Evolutionary conservation across 2,329 filamentous ascomycete species (phyloP), one percentile per base, ranked within the genome.

Genomic region (Epichloe festucae): DNA sequence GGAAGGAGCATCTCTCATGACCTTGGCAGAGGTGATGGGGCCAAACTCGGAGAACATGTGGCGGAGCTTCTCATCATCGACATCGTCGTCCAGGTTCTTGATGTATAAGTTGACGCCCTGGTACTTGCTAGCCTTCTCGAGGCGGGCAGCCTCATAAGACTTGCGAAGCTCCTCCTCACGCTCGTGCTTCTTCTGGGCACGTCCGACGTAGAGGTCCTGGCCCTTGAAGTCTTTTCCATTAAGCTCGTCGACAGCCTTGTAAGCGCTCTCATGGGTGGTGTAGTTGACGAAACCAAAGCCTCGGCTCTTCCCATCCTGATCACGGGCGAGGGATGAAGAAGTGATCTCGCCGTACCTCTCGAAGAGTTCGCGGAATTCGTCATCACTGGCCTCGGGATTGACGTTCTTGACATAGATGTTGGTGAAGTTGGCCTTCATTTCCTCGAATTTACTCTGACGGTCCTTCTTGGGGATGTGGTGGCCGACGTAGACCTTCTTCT

Each of bases 401-500:
- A 98, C 85, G 77, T 98, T 98, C 84, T 98, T 98, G 76, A 98
- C 88, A 75, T 98, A 98, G 72, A 98, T 84, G 72, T 98, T 98
- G 77, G 93, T 98, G 81, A 94, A 98, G 80, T 98, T 98, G 72
- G 93, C 93, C 85, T 98, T 98, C 91, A 98, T 98, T 80, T 98
- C 93, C 77, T 98, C 93, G 63, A 97, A 97, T 77, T 98, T 98
- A 88, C 89, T 95, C 81, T 97, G 93, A 64, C 93, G 91, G 68
- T 98, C 93, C 81, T 97, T 97, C 86, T 97, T 97, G 70, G 93
- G 90, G 65, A 98, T 97, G 75, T 98, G 93, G 74, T 96, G 91
- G 58, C 93, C 93, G 62, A 98, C 93, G 63, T 94, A 98, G 58
- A 98, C 93, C 82, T 98, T 98, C 85, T 98, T 98, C 82, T 98